These are phyloP conservation scores for Fraxinus americana DNA, from an alignment of 257 asterid species.

Conservation along the genomic window DNA sequence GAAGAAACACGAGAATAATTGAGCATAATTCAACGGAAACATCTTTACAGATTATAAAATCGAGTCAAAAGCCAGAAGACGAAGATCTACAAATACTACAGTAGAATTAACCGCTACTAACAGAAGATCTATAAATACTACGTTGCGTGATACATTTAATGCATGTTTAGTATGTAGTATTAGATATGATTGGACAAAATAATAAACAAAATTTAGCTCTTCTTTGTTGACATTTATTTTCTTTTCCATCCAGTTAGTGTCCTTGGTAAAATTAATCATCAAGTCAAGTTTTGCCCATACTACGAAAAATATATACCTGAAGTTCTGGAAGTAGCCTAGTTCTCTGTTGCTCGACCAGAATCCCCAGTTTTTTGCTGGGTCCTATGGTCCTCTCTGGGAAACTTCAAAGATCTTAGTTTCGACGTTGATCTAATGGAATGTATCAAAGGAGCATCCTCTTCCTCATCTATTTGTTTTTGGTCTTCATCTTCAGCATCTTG, in stretches of 20 bases:
- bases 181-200: background rate
- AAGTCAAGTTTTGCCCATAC: conserved; percentile 18
- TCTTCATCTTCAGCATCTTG: conserved; percentile 57
- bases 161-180: background rate
- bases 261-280: background rate
- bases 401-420: conserved; percentile 67
- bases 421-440: conserved; percentile 65
- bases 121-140: no score
- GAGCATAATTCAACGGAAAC: background rate
- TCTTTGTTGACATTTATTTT: background rate
- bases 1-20: background rate
- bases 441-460: conserved; percentile 64
- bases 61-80: background rate
- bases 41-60: background rate
- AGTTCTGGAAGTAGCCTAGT: conserved; percentile 62
- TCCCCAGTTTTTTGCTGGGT: conserved; percentile 41
- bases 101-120: background rate
- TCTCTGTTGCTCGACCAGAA: conserved; percentile 47
- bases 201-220: background rate
- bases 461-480: conserved; percentile 62
- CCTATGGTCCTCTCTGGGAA: conserved; percentile 52
- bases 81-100: background rate
- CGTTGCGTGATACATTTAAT: background rate
- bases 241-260: background rate
- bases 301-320: conserved; percentile 47